Evolutionary conservation across 768 basidiomycete genomes (phyloP).

Genomic region (Gymnopilus dilepis): DNA sequence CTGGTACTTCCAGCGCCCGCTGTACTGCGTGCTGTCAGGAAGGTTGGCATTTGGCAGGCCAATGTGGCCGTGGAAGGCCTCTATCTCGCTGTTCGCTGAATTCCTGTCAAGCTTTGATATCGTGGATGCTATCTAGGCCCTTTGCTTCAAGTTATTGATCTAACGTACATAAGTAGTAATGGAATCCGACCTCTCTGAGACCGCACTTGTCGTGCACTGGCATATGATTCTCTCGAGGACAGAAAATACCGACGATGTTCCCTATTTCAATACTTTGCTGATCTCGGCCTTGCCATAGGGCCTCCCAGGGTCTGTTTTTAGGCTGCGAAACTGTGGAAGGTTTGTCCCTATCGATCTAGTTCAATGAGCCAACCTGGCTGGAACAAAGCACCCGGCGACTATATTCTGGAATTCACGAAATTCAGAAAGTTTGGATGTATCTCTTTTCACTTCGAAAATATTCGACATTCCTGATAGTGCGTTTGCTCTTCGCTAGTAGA

Average conservation of each 20-base stretch:
- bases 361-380: no score
- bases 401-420: no score
- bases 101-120: neutral
- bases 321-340: no score
- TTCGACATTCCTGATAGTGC: no score
- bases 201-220: neutral
- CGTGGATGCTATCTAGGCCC: neutral
- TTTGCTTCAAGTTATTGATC: neutral
- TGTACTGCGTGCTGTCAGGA: conserved; percentile 65
- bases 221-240: neutral
- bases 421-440: no score
- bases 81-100: conserved; percentile 48
- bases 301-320: no score
- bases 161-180: neutral
- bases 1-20: conserved; percentile 73
- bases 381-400: no score
- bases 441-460: no score
- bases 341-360: no score
- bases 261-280: no score
- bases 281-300: no score
- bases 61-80: conserved; percentile 80
- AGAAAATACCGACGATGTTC: neutral
- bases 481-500: no score
- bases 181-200: neutral
- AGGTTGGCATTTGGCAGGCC: conserved; percentile 83